Evolutionary conservation across 306 rosid genomes (phyloP).

Genomic region (Cercis canadensis): DNA sequence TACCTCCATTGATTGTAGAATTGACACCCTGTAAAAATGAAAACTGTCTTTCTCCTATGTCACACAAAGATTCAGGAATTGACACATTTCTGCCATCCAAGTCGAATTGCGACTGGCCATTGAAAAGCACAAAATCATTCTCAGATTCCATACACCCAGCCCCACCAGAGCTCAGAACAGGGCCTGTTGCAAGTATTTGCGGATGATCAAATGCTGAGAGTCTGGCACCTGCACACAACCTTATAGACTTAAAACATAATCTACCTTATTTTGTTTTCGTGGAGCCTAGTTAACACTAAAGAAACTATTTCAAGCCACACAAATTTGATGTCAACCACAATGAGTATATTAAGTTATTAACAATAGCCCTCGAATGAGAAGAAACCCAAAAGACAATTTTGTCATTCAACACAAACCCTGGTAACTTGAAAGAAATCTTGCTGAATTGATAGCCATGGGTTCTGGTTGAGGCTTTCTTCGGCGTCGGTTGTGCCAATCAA

Average conservation of each 20-base stretch:
- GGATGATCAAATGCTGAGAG: conserved; percentile 43
- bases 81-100: conserved; percentile 28
- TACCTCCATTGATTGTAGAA: conserved; percentile 12
- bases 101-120: conserved; percentile 25
- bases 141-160: conserved; percentile 38
- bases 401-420: conserved; percentile 51
- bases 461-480: conserved; percentile 75
- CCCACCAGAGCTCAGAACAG: conserved; percentile 42
- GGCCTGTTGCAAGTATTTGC: conserved; percentile 28
- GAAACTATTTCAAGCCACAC: too few relatives aligned
- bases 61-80: conserved; percentile 28
- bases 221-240: conserved; percentile 41
- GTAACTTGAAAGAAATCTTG: conserved; percentile 53
- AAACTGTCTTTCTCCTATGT: conserved; percentile 38
- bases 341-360: too few relatives aligned
- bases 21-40: conserved; percentile 35
- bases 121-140: conserved; percentile 11
- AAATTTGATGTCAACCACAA: too few relatives aligned
- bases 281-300: too few relatives aligned
- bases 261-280: too few relatives aligned
- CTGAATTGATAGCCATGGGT: conserved; percentile 45
- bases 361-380: not conserved
- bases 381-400: conserved; percentile 43
- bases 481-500: conserved; percentile 79
- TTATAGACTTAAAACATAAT: too few relatives aligned